These are phyloP conservation scores for Populus hybrid DNA, from an alignment of 441 rosid species.

Conservation along the genomic window DNA sequence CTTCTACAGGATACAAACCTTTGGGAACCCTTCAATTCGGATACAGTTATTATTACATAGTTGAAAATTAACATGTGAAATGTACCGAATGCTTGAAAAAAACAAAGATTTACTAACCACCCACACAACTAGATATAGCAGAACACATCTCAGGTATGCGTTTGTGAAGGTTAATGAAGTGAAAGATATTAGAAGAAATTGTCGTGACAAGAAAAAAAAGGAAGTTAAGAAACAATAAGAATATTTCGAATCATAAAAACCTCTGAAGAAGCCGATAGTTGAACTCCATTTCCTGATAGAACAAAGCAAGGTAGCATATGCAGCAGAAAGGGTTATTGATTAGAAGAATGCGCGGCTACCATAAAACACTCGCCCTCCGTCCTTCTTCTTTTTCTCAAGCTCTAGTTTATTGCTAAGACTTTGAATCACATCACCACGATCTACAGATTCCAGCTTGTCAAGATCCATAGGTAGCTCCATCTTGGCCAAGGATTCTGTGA, in stretches of 20 bases:
- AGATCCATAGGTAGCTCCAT: slow-evolving; percentile 94
- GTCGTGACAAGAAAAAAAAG: background rate
- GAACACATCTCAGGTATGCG: background rate
- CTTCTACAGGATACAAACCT: background rate
- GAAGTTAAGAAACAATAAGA: slow-evolving; percentile 9
- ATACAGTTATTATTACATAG: background rate
- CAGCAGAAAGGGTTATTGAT: slow-evolving; percentile 2
- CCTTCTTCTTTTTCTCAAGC: slow-evolving; percentile 52
- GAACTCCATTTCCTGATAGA: slow-evolving; percentile 3
- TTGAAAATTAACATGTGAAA: background rate
- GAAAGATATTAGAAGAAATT: background rate
- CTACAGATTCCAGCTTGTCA: slow-evolving; percentile 36
- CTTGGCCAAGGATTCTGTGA: slow-evolving; percentile 76
- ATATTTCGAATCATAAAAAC: slow-evolving; percentile 2
- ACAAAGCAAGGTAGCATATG: background rate
- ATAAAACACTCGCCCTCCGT: slow-evolving; percentile 78
- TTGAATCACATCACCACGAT: slow-evolving; percentile 35
- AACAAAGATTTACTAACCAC: background rate
- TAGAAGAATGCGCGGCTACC: slow-evolving; percentile 96
- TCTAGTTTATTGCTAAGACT: slow-evolving; percentile 31
- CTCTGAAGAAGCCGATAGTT: slow-evolving; percentile 7
- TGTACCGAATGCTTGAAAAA: background rate
- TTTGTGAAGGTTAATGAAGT: background rate
- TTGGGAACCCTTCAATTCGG: background rate
- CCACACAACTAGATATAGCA: background rate